phyloP scores from a whole-genome alignment of 2,329 filamentous ascomycete species.

The Xylariaceae sp. region DNA sequence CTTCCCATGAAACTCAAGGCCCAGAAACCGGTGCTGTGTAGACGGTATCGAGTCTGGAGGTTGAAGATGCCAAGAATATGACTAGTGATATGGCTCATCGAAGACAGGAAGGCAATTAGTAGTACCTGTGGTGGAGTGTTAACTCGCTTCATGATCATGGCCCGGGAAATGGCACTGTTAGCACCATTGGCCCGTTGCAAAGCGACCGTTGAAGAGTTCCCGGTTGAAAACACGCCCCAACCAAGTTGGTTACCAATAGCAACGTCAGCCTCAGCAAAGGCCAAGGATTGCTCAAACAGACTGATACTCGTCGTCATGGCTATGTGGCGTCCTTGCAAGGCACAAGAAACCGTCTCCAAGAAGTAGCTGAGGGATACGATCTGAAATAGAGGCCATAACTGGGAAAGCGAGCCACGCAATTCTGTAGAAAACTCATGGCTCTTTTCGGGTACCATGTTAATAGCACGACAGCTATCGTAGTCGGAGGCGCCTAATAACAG shows the following conservation, averaged over 20 bases:
- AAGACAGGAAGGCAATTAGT: slow-evolving; percentile 79
- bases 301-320: slow-evolving; percentile 92
- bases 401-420: slow-evolving; percentile 70
- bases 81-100: slow-evolving; percentile 81
- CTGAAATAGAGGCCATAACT: slow-evolving; percentile 70
- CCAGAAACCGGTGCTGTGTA: slow-evolving; percentile 85
- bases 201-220: slow-evolving; percentile 39
- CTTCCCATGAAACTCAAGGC: slow-evolving; percentile 83
- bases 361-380: slow-evolving; percentile 74
- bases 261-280: slow-evolving; percentile 91
- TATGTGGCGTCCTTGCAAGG: slow-evolving; percentile 74
- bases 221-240: slow-evolving; percentile 57
- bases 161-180: slow-evolving; percentile 50
- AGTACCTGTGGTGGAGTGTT: slow-evolving; percentile 89
- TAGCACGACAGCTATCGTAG: slow-evolving; percentile 65
- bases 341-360: slow-evolving; percentile 80
- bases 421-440: slow-evolving; percentile 47
- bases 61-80: slow-evolving; percentile 77
- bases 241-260: slow-evolving; percentile 76
- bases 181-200: slow-evolving; percentile 37
- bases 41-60: slow-evolving; percentile 70
- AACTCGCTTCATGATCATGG: slow-evolving; percentile 69
- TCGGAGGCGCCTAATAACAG: slow-evolving; percentile 72
- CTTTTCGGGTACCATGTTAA: slow-evolving; percentile 62
- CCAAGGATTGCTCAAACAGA: slow-evolving; percentile 89